Conservation (phyloP, 2,329 filamentous ascomycete genomes). For the Teratosphaeria pseudoeucalypti region DNA sequence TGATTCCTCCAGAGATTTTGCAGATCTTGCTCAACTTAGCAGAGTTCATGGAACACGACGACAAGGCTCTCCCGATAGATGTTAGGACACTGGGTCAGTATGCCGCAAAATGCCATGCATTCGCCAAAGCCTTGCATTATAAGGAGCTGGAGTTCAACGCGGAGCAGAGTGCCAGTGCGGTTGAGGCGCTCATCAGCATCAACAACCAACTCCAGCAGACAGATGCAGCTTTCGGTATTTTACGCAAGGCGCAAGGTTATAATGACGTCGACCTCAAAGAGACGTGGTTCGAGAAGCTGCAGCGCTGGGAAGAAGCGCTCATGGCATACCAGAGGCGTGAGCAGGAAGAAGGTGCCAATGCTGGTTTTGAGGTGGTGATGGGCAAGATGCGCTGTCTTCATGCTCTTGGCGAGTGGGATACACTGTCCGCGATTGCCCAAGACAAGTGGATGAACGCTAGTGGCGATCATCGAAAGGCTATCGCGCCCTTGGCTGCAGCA, state of each 20-base stretch:
- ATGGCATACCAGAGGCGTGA: constrained; percentile 86
- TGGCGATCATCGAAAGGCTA: constrained; percentile 75
- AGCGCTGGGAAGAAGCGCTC: constrained; percentile 95
- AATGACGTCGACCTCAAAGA: constrained; percentile 93
- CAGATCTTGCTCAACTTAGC: constrained; percentile 91
- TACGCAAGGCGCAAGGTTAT: constrained; percentile 91
- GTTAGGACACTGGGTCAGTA: constrained; percentile 90
- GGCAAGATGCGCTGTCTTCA: constrained; percentile 99
- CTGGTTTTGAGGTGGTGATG: constrained; percentile 91
- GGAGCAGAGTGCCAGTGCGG: constrained; percentile 88
- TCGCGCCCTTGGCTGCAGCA: constrained; percentile 86
- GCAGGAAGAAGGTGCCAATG: constrained; percentile 46
- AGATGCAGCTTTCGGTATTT: constrained; percentile 90
- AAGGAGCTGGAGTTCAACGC: constrained; percentile 98
- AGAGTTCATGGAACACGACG: constrained; percentile 99
- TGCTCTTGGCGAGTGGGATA: constrained; percentile 94
- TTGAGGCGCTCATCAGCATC: constrained; percentile 96
- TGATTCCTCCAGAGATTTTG: constrained; percentile 90
- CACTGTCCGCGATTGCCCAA: constrained; percentile 75
- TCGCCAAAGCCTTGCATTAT: constrained; percentile 95
- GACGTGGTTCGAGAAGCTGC: constrained; percentile 97
- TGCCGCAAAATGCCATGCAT: constrained; percentile 92
- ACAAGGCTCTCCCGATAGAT: constrained; percentile 95
- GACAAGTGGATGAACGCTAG: constrained; percentile 89
- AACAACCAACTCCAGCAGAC: constrained; percentile 99